Percentiles rank a stretch among this genome's conserved stretches.
These are phyloP conservation scores for Nymphaea thermarum DNA, from an alignment of 164 flowering plant species.

Conservation along the genomic window DNA sequence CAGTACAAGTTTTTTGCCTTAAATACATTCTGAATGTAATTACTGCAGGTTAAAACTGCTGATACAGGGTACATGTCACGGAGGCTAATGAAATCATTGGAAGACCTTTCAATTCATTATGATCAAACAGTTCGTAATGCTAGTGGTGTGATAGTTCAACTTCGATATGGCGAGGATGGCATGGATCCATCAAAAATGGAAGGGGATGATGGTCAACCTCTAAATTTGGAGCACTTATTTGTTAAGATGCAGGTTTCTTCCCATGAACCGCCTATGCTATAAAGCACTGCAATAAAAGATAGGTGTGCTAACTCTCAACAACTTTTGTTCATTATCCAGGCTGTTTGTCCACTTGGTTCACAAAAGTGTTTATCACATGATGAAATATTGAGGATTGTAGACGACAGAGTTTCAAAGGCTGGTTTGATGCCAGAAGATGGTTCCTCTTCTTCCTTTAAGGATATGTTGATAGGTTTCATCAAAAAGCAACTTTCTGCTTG, in stretches of 20 bases:
- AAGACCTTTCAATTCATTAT: slow-evolving; percentile 71
- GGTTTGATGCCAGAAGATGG: slow-evolving; percentile 29
- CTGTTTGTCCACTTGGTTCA: slow-evolving; percentile 36
- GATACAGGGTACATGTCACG: slow-evolving; percentile 99
- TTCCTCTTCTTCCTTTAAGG: slow-evolving; percentile 42
- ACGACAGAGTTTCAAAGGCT: slow-evolving; percentile 24
- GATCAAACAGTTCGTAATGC: slow-evolving; percentile 82
- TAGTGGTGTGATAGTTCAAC: slow-evolving; percentile 67
- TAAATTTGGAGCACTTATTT: slow-evolving; percentile 65
- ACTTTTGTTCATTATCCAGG: too few species aligned
- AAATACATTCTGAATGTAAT: neutral
- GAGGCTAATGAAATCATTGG: slow-evolving; percentile 82
- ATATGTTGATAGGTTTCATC: slow-evolving; percentile 31
- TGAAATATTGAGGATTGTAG: slow-evolving; percentile 24
- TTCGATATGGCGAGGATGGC: slow-evolving; percentile 94
- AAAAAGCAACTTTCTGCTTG: slow-evolving; percentile 10
- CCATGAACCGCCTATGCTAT: neutral
- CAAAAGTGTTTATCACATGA: slow-evolving; percentile 26
- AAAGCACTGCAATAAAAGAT: too few species aligned
- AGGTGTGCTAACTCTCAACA: too few species aligned
- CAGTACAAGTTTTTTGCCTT: too few species aligned
- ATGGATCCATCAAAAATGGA: slow-evolving; percentile 97
- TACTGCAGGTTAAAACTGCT: slow-evolving; percentile 90
- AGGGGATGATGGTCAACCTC: slow-evolving; percentile 57
- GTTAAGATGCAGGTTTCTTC: slow-evolving; percentile 60